Base-by-base conservation (phyloP, 2,329 filamentous ascomycete species). In the Trichoderma lentiforme region DNA sequence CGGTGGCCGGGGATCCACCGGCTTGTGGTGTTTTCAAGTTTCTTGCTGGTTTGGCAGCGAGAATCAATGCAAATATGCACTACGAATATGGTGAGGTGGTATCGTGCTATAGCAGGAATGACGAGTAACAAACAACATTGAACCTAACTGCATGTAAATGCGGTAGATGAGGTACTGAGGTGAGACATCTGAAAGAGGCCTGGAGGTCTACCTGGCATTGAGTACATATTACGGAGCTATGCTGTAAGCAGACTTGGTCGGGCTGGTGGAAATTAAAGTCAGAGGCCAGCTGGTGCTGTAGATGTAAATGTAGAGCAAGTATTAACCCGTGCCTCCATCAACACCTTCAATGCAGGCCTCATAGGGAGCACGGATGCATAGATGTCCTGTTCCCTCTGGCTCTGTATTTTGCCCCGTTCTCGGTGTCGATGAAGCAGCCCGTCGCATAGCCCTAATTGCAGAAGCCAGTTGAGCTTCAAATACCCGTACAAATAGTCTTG, bases 1-100 rank as follows among this genome's bases (percentile, higher is more conserved):
- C 64, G 30, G 64, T 67, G 64, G 64, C 64, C 64, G 64, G 47
- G 51, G 47, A n/a, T 28, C 64, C 62, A 36, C 64, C 51, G 9
- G 47, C 26, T 26, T 64, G 14, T 53, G 24, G 43, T 21, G 43
- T 21, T 51, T 51, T 51, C 36, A 39, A 39, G 36, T 39, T 18
- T 39, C 36, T 39, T 18, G 36, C 36, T 39, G 36, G 36, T 39
- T 39, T 39, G 36, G 15, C 36, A 18, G 36, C 6, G 15, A 18
- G 36, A 39, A 39, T 39, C 36, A 39, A 39, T 39, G 36, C 36
- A 39, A 39, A 39, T 39, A 39, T 15, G 14, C 15, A 39, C 15
- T 15, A 18, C 15, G 6, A 18, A 15, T 39, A 39, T 47, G 43
- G 18, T 47, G 43, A 47, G 43, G 36, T 39, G 36, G 36, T 39